Evolutionary conservation across 352 stramenopile species (phyloP).

Genomic region (Pythium chondricola): DNA sequence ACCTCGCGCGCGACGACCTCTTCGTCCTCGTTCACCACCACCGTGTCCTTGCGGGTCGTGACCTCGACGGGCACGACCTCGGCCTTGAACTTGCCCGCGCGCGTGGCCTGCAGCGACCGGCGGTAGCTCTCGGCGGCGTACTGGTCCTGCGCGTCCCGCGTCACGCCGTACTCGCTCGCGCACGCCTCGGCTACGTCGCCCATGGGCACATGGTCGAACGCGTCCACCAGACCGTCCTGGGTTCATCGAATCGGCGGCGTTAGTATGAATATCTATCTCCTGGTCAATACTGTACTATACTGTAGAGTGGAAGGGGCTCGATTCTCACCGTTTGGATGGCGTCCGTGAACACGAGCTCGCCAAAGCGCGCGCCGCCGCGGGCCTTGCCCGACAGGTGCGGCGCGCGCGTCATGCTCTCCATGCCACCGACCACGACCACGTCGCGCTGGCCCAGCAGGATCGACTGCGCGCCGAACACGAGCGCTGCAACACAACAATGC

Average conservation of each 20-base stretch:
- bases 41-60: slow-evolving; percentile 6
- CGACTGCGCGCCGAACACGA: slow-evolving; percentile 79
- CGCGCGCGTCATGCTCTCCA: slow-evolving; percentile 96
- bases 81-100: slow-evolving; percentile 53
- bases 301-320: neutral
- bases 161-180: slow-evolving; percentile 74
- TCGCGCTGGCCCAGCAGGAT: slow-evolving; percentile 81
- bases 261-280: neutral
- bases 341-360: slow-evolving; percentile 87
- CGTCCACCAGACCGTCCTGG: slow-evolving; percentile 92
- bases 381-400: slow-evolving; percentile 85
- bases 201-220: slow-evolving; percentile 93
- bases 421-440: slow-evolving; percentile 88
- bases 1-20: slow-evolving; percentile 81
- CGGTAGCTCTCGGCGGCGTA: slow-evolving; percentile 91
- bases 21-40: slow-evolving; percentile 76
- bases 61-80: slow-evolving; percentile 86
- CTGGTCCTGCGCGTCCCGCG: slow-evolving; percentile 90
- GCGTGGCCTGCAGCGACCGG: slow-evolving; percentile 50
- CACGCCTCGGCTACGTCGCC: slow-evolving; percentile 92
- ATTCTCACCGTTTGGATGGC: slow-evolving; percentile 55
- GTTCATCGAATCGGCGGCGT: slow-evolving; percentile 21
- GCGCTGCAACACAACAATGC: slow-evolving; percentile 19
- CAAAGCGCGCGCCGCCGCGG: slow-evolving; percentile 76
- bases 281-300: neutral